These are phyloP conservation scores for Echria macrotheca DNA, from an alignment of 495 filamentous ascomycete species.

Conservation along the genomic window DNA sequence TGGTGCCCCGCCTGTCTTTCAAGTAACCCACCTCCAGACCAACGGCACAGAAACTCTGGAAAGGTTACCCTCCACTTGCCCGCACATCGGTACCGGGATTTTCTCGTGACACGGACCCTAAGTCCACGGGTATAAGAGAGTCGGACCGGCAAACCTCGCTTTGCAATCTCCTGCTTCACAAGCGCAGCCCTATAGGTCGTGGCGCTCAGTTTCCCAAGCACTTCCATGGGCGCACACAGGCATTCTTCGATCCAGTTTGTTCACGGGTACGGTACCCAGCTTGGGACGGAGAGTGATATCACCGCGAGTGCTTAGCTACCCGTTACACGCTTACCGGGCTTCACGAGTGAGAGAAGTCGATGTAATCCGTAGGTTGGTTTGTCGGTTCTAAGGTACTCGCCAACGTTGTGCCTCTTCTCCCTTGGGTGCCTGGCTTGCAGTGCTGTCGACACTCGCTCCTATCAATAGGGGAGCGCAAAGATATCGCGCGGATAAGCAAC, in stretches of 20 bases:
- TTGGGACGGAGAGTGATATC: neutral
- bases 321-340: neutral
- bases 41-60: neutral
- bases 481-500: neutral
- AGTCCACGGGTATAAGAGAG: neutral
- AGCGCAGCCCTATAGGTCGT: neutral
- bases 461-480: neutral
- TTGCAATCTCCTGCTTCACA: neutral
- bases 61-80: neutral
- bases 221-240: neutral
- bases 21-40: neutral
- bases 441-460: neutral
- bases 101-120: neutral
- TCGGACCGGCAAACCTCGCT: neutral
- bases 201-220: neutral
- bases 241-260: neutral
- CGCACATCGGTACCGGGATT: neutral
- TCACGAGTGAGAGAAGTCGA: neutral
- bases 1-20: neutral
- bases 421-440: neutral
- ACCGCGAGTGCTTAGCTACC: neutral
- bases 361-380: neutral
- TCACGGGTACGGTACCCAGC: neutral
- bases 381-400: neutral
- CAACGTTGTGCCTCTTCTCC: neutral